These are phyloP conservation scores for Ceratocystis papillata DNA, from an alignment of 2,329 filamentous ascomycete species.

Conservation along the genomic window DNA sequence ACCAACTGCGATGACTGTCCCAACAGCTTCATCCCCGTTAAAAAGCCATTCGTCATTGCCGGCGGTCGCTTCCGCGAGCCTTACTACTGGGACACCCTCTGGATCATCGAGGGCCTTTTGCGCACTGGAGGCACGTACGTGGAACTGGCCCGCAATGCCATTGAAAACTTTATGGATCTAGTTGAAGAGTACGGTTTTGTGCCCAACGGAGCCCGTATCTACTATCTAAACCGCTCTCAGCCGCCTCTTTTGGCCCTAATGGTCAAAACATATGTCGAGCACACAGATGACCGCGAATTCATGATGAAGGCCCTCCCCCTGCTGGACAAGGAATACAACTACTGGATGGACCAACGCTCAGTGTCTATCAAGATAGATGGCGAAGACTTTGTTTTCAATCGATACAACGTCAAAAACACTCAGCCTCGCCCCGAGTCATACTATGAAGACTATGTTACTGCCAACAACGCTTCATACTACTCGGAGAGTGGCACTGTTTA, in stretches of 20 bases:
- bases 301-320: conserved; percentile 51
- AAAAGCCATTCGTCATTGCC: conserved; percentile 58
- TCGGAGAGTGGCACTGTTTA: conserved; percentile 48
- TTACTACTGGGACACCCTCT: conserved; percentile 63
- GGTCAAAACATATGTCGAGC: conserved; percentile 52
- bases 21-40: conserved; percentile 54
- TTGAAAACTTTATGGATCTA: conserved; percentile 59
- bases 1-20: conserved; percentile 49
- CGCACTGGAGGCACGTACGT: conserved; percentile 54
- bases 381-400: conserved; percentile 45
- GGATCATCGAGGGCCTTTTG: conserved; percentile 55
- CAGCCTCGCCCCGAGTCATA: conserved; percentile 58
- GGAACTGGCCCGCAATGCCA: conserved; percentile 53
- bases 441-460: conserved; percentile 53
- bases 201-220: conserved; percentile 55
- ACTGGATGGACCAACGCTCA: conserved; percentile 51
- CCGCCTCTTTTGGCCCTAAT: conserved; percentile 56
- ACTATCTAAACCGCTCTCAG: conserved; percentile 59
- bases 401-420: conserved; percentile 51
- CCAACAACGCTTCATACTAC: conserved; percentile 55
- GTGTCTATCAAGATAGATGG: conserved; percentile 35
- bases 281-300: conserved; percentile 51
- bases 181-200: conserved; percentile 55
- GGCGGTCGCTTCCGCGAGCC: conserved; percentile 60
- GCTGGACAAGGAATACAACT: conserved; percentile 52